Evolutionary conservation across 2,329 filamentous ascomycete species (phyloP).

Genomic region (Diaporthe citriasiana): DNA sequence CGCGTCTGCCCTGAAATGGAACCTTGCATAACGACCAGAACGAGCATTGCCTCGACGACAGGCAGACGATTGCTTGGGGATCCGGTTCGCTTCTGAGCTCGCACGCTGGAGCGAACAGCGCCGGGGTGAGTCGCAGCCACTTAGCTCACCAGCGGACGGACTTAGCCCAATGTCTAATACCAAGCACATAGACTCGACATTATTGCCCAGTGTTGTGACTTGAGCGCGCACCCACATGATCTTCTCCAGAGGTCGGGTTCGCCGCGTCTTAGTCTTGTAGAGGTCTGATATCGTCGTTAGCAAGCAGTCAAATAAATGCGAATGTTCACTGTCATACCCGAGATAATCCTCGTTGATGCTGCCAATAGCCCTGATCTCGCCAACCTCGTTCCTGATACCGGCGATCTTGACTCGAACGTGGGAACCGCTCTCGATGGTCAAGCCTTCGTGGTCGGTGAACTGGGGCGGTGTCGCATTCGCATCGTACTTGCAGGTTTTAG

Average conservation of each 20-base stretch:
- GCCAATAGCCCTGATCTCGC: conserved; percentile 95
- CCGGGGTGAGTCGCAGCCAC: neutral
- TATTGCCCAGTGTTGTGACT: neutral
- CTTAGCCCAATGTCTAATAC: neutral
- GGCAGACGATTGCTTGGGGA: conserved; percentile 1
- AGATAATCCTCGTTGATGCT: conserved; percentile 92
- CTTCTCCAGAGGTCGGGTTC: neutral
- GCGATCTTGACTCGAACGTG: conserved; percentile 96
- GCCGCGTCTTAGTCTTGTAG: conserved; percentile 36
- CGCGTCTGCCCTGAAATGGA: neutral
- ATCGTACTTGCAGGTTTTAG: conserved; percentile 92
- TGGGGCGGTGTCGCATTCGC: conserved; percentile 96
- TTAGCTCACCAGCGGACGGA: conserved; percentile 1
- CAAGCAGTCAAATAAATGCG: neutral
- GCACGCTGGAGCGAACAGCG: neutral
- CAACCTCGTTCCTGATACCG: conserved; percentile 92
- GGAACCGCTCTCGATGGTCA: conserved; percentile 92
- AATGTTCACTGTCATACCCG: conserved; percentile 60
- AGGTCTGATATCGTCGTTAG: conserved; percentile 36
- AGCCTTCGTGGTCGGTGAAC: conserved; percentile 95
- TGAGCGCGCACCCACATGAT: neutral
- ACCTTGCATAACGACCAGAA: conserved; percentile 6
- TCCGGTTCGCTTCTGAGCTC: neutral
- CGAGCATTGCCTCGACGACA: conserved; percentile 2
- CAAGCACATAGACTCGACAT: neutral